A percentile compares a stretch with the other conserved stretches of the same genome.
phyloP scores from a whole-genome alignment of 805 yeast species.

The Lipomyces kockii region DNA sequence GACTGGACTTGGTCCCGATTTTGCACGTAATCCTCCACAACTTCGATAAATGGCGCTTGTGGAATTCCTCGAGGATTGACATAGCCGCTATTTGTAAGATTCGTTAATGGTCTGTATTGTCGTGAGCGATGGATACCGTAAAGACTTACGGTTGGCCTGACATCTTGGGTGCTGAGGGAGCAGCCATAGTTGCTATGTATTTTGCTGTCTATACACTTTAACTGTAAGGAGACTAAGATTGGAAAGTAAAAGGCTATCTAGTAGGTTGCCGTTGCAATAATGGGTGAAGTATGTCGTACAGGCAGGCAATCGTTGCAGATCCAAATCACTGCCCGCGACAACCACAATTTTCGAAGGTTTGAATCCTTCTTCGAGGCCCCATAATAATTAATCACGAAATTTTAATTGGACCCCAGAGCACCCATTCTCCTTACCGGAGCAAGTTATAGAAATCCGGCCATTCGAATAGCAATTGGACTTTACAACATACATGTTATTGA shows the following conservation, averaged over 20 bases:
- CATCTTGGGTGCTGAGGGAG: neutral
- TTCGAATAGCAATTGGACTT: neutral
- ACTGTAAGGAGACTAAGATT: neutral
- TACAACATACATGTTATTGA: neutral
- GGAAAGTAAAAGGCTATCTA: neutral
- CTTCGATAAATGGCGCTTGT: constrained; percentile 89
- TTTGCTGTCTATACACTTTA: neutral
- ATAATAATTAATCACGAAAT: neutral
- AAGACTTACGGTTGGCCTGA: neutral
- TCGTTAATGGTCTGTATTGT: neutral
- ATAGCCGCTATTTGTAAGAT: constrained; percentile 21
- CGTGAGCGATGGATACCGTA: neutral
- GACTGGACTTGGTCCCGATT: constrained; percentile 70
- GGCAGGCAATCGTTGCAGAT: neutral
- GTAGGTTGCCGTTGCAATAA: neutral
- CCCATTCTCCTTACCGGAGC: neutral
- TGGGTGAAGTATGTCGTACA: neutral
- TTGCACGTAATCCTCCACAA: constrained; percentile 74
- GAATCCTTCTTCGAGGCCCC: neutral
- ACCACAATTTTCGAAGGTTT: neutral
- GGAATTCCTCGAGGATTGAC: constrained; percentile 95
- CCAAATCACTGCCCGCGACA: neutral
- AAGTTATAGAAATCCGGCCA: neutral
- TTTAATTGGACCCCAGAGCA: neutral
- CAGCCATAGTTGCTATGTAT: neutral